Evolutionary conservation across 345 rosid genomes (phyloP).

Genomic region (Eutrema yunnanense): DNA sequence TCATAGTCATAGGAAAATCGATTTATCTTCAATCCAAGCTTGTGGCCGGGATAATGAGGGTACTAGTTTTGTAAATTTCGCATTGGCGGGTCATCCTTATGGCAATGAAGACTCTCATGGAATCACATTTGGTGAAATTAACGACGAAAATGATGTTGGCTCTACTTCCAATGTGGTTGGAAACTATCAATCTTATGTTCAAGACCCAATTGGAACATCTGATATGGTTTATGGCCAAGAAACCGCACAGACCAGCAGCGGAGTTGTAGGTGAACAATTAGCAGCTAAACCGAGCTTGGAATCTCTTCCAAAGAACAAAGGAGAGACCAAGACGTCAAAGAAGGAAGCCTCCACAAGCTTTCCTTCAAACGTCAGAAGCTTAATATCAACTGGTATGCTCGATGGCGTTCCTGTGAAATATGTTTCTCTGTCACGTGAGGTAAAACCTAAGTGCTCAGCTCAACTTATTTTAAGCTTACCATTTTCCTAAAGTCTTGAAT

Average conservation of each 20-base stretch:
- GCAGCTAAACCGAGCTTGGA: constrained; percentile 45
- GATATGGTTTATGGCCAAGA: constrained; percentile 40
- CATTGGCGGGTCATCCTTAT: constrained; percentile 41
- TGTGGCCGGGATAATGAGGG: constrained; percentile 41
- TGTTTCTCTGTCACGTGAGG: constrained; percentile 72
- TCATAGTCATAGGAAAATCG: constrained; percentile 34
- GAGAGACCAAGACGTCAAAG: constrained; percentile 46
- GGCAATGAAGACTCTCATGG: constrained; percentile 48
- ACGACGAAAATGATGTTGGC: constrained; percentile 42
- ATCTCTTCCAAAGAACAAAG: constrained; percentile 47
- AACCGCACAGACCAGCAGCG: constrained; percentile 28
- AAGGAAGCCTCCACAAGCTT: constrained; percentile 87
- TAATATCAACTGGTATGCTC: constrained; percentile 90
- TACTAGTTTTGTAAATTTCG: constrained; percentile 34
- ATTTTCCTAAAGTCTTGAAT: not conserved
- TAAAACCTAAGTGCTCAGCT: constrained; percentile 29
- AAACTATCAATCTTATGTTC: constrained; percentile 42
- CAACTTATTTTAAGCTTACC: not conserved
- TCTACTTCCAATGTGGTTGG: constrained; percentile 37
- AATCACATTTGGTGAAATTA: constrained; percentile 58
- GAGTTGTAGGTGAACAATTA: constrained; percentile 26
- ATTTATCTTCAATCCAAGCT: constrained; percentile 34
- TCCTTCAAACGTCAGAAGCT: constrained; percentile 90
- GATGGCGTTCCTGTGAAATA: constrained; percentile 91
- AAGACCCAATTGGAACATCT: constrained; percentile 36